phyloP scores from a whole-genome alignment of 2,329 filamentous ascomycete species.

The Cordyceps tenuipes region DNA sequence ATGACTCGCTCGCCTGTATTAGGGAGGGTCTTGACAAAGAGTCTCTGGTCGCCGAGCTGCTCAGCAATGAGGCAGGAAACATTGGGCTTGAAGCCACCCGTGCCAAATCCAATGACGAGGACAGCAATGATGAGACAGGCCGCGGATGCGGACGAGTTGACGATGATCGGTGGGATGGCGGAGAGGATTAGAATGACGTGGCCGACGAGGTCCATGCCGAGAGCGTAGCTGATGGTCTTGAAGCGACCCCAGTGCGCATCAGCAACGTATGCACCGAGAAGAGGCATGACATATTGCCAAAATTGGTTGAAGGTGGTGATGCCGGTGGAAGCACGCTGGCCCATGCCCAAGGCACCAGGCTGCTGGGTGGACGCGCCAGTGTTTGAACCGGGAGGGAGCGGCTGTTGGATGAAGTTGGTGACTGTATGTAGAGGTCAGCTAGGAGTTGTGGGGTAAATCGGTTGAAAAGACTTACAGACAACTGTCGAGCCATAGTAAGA shows the following conservation, averaged over 20 bases:
- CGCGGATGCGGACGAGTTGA: slow-evolving; percentile 45
- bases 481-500: slow-evolving; percentile 62
- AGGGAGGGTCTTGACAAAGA: slow-evolving; percentile 41
- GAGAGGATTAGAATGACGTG: slow-evolving; percentile 59
- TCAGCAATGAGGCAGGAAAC: slow-evolving; percentile 60
- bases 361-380: slow-evolving; percentile 41
- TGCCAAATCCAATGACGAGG: slow-evolving; percentile 47
- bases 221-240: slow-evolving; percentile 57
- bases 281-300: slow-evolving; percentile 52
- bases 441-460: slow-evolving; percentile 7
- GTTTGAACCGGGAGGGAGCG: slow-evolving; percentile 43
- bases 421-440: slow-evolving; percentile 18
- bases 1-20: slow-evolving; percentile 53
- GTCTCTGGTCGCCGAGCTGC: slow-evolving; percentile 49
- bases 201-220: slow-evolving; percentile 54
- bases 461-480: slow-evolving; percentile 43
- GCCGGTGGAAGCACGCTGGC: slow-evolving; percentile 42
- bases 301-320: slow-evolving; percentile 45
- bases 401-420: slow-evolving; percentile 56
- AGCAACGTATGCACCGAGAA: slow-evolving; percentile 42
- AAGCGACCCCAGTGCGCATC: slow-evolving; percentile 59
- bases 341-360: slow-evolving; percentile 48
- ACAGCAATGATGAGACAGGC: slow-evolving; percentile 56
- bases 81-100: slow-evolving; percentile 69
- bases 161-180: slow-evolving; percentile 55